Conservation (phyloP, 1,284 basidiomycete species). For the Porodaedalea pini region DNA sequence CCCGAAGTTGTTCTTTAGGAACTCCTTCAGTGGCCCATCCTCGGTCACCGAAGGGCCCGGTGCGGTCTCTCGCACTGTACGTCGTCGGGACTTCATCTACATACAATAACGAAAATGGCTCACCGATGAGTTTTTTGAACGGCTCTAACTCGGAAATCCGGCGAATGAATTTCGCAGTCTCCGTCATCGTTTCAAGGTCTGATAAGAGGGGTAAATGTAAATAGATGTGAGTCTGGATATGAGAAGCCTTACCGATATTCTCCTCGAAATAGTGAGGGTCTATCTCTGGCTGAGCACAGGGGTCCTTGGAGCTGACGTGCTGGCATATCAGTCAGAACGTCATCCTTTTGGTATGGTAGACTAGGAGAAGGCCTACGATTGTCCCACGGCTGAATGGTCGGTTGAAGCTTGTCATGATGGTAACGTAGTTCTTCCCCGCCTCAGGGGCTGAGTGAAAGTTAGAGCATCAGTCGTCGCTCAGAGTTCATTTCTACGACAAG, state of each 20-base stretch:
- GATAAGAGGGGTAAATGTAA: background rate
- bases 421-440: constrained; percentile 21
- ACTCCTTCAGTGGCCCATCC: constrained; percentile 3
- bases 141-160: constrained; percentile 16
- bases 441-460: constrained; percentile 13
- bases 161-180: constrained; percentile 19
- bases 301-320: constrained; percentile 31
- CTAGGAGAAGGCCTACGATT: constrained; percentile 22
- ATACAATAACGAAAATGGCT: background rate
- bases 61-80: constrained; percentile 3
- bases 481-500: background rate
- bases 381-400: constrained; percentile 30
- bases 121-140: constrained; percentile 12
- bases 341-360: background rate
- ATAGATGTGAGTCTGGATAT: background rate
- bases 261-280: constrained; percentile 35
- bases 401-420: constrained; percentile 14
- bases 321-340: constrained; percentile 1
- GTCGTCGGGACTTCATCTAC: background rate
- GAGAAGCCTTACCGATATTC: constrained; percentile 15
- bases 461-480: background rate
- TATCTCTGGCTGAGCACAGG: constrained; percentile 32
- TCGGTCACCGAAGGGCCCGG: background rate
- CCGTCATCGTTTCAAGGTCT: constrained; percentile 15
- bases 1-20: constrained; percentile 10